Evolutionary conservation across 2,329 filamentous ascomycete species (phyloP).

Genomic region (Colletotrichum sp.): DNA sequence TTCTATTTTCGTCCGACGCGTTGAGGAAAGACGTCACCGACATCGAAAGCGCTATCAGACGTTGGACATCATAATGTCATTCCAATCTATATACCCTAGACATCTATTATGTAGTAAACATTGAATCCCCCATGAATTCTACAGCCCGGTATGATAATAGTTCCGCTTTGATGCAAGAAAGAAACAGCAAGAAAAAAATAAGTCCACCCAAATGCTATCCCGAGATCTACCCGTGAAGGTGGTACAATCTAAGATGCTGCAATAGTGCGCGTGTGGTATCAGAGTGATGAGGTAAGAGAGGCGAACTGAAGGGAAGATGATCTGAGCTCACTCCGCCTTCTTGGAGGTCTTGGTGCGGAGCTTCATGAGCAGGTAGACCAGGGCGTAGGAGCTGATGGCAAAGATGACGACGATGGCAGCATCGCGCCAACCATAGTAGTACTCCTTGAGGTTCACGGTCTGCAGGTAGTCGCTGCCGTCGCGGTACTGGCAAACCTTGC

Average conservation of each 20-base stretch:
- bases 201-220: background rate
- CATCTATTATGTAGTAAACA: background rate
- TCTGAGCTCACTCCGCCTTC: constrained; percentile 45
- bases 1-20: background rate
- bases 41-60: background rate
- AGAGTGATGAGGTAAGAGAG: background rate
- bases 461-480: constrained; percentile 63
- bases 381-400: constrained; percentile 54
- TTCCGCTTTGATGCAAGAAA: background rate
- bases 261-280: background rate
- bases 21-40: background rate
- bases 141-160: background rate
- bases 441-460: constrained; percentile 63
- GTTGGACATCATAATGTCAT: background rate
- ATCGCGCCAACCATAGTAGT: constrained; percentile 71
- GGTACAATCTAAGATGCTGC: background rate
- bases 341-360: constrained; percentile 53
- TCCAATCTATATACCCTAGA: background rate
- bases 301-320: too few relatives aligned
- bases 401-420: constrained; percentile 64
- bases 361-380: constrained; percentile 53
- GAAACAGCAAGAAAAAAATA: background rate
- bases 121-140: background rate
- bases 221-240: background rate
- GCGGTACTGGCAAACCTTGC: constrained; percentile 65